Conservation (phyloP, 2,329 filamentous ascomycete genomes). For the Coleophoma eucalyptorum region DNA sequence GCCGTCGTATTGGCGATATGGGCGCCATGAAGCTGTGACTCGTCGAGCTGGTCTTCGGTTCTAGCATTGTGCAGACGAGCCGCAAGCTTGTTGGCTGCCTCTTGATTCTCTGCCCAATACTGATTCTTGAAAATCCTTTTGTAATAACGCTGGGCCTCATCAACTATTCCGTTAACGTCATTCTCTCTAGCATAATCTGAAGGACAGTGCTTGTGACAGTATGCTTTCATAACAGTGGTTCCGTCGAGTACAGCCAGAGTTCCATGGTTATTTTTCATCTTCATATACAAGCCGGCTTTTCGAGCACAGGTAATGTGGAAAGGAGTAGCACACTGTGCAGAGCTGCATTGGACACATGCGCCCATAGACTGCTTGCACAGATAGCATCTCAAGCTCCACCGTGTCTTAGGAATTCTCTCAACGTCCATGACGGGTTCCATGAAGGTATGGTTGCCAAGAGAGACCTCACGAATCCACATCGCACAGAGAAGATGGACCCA, state of each 20-base stretch:
- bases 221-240: conserved; percentile 82
- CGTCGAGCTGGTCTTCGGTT: conserved; percentile 71
- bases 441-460: conserved; percentile 90
- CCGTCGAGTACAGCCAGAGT: conserved; percentile 74
- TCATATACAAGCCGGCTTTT: conserved; percentile 80
- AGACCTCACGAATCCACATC: conserved; percentile 98
- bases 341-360: conserved; percentile 95
- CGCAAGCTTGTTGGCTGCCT: not conserved
- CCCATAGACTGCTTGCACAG: conserved; percentile 98
- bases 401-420: conserved; percentile 90
- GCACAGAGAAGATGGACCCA: conserved; percentile 97
- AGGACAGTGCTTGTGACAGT: conserved; percentile 93
- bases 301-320: conserved; percentile 97
- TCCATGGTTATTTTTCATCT: conserved; percentile 92
- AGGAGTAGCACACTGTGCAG: conserved; percentile 94
- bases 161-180: conserved; percentile 74
- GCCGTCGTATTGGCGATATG: conserved; percentile 73
- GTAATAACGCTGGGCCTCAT: conserved; percentile 84
- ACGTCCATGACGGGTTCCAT: conserved; percentile 99
- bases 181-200: conserved; percentile 85
- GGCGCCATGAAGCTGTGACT: conserved; percentile 78
- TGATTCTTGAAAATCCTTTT: conserved; percentile 83
- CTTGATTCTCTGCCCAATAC: conserved; percentile 63
- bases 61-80: conserved; percentile 18
- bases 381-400: conserved; percentile 93